phyloP scores from a whole-genome alignment of 805 yeast genomes.

The Candida tibetensis region DNA sequence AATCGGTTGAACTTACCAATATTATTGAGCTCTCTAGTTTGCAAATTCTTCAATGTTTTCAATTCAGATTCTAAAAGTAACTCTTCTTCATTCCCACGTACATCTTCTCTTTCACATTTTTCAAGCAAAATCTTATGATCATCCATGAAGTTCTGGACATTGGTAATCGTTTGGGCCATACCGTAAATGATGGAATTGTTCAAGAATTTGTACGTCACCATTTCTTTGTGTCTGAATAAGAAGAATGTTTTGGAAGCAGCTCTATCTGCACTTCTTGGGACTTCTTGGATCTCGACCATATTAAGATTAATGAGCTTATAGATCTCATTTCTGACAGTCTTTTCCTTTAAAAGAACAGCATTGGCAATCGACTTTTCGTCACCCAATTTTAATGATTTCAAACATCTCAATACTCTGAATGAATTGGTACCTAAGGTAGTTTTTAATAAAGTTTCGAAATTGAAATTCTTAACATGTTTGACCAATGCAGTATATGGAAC shows the following conservation, averaged over 20 bases:
- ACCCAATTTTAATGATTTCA: slow-evolving; percentile 64
- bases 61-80: slow-evolving; percentile 72
- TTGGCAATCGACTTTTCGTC: slow-evolving; percentile 84
- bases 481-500: slow-evolving; percentile 59
- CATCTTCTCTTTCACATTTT: slow-evolving; percentile 88
- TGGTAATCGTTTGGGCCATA: slow-evolving; percentile 50
- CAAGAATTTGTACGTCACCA: slow-evolving; percentile 32
- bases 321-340: slow-evolving; percentile 68
- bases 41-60: slow-evolving; percentile 62
- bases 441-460: slow-evolving; percentile 56
- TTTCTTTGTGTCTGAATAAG: slow-evolving; percentile 64
- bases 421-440: slow-evolving; percentile 64
- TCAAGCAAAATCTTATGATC: slow-evolving; percentile 67
- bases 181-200: slow-evolving; percentile 46
- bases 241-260: slow-evolving; percentile 87
- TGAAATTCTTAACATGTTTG: slow-evolving; percentile 44
- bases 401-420: slow-evolving; percentile 72
- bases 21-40: slow-evolving; percentile 53
- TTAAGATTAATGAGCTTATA: slow-evolving; percentile 66
- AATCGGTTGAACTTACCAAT: slow-evolving; percentile 56
- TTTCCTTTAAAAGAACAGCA: slow-evolving; percentile 72
- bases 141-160: slow-evolving; percentile 50
- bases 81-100: slow-evolving; percentile 75
- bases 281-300: slow-evolving; percentile 84
- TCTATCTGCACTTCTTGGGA: slow-evolving; percentile 87